These are phyloP conservation scores for Graphilbum ipis-grandicollis DNA, from an alignment of 2,329 filamentous ascomycete species.

Conservation along the genomic window DNA sequence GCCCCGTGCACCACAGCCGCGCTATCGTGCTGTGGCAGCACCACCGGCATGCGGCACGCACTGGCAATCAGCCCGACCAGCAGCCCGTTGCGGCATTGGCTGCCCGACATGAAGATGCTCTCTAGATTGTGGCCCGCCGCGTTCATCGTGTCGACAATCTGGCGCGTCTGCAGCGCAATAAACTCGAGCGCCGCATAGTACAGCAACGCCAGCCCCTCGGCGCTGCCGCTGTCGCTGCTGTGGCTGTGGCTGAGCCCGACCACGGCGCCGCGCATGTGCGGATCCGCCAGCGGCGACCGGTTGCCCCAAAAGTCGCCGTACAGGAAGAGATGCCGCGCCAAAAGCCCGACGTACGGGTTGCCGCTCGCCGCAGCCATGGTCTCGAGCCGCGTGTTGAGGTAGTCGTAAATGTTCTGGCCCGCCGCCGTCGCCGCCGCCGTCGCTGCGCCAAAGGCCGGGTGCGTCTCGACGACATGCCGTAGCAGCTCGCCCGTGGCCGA, in stretches of 20 bases:
- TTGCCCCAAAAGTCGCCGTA: slow-evolving; percentile 97
- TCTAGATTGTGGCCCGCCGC: slow-evolving; percentile 68
- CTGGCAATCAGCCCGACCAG: slow-evolving; percentile 86
- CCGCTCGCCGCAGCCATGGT: slow-evolving; percentile 51
- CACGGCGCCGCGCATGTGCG: slow-evolving; percentile 80
- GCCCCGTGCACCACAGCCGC: slow-evolving; percentile 96
- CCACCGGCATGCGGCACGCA: slow-evolving; percentile 76
- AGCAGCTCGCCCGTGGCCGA: slow-evolving; percentile 90
- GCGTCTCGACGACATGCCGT: slow-evolving; percentile 87
- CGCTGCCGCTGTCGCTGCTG: slow-evolving; percentile 68
- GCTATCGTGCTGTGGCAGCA: slow-evolving; percentile 86
- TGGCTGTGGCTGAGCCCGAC: slow-evolving; percentile 68
- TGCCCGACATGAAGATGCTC: slow-evolving; percentile 97
- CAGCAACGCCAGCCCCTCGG: slow-evolving; percentile 74
- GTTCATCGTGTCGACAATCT: slow-evolving; percentile 95
- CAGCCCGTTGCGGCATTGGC: slow-evolving; percentile 88
- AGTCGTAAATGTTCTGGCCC: slow-evolving; percentile 79
- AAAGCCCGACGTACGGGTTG: slow-evolving; percentile 65
- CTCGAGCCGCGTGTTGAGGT: slow-evolving; percentile 73
- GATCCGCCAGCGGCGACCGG: slow-evolving; percentile 79
- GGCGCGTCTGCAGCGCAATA: slow-evolving; percentile 88
- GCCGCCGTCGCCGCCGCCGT: slow-evolving; percentile 55
- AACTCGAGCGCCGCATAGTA: slow-evolving; percentile 98
- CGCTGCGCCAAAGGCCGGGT: slow-evolving; percentile 75
- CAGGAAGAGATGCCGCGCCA: slow-evolving; percentile 93